Conservation (phyloP, 1,139 yeast genomes). For the Meyerozyma sp. region DNA sequence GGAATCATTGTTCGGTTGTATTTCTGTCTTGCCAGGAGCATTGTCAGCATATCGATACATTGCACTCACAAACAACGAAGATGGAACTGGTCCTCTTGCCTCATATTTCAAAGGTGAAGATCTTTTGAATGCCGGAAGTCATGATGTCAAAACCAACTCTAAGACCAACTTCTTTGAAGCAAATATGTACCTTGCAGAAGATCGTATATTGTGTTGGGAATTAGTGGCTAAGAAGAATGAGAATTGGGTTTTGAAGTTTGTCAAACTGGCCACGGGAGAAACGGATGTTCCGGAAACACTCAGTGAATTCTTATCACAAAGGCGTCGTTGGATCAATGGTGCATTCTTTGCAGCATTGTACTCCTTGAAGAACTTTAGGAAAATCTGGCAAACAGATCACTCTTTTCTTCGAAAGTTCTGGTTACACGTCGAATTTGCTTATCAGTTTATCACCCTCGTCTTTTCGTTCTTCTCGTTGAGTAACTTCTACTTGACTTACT, state of each 20-base stretch:
- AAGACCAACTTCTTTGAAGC: constrained; percentile 82
- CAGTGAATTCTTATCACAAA: constrained; percentile 87
- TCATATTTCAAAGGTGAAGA: constrained; percentile 90
- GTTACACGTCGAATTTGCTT: constrained; percentile 76
- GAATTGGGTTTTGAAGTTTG: constrained; percentile 90
- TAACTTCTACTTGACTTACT: constrained; percentile 85
- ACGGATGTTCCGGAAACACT: constrained; percentile 94
- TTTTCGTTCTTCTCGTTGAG: constrained; percentile 89
- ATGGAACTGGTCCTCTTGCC: constrained; percentile 87
- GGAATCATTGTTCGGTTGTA: constrained; percentile 90
- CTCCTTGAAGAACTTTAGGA: constrained; percentile 71
- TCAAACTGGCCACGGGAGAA: constrained; percentile 90
- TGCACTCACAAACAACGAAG: constrained; percentile 78
- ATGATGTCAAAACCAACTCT: constrained; percentile 27
- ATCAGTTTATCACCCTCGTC: constrained; percentile 69
- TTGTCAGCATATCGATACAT: constrained; percentile 89
- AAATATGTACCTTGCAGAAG: constrained; percentile 96
- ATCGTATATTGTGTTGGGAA: constrained; percentile 96
- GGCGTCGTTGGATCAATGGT: constrained; percentile 98
- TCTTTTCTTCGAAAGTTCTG: constrained; percentile 68
- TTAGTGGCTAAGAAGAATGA: constrained; percentile 82
- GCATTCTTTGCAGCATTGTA: constrained; percentile 94
- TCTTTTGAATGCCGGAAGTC: constrained; percentile 27
- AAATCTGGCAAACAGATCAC: constrained; percentile 86
- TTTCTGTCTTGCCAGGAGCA: constrained; percentile 94